Evolutionary conservation across 805 yeast genomes (phyloP).

Genomic region (Candida sithepensis): DNA sequence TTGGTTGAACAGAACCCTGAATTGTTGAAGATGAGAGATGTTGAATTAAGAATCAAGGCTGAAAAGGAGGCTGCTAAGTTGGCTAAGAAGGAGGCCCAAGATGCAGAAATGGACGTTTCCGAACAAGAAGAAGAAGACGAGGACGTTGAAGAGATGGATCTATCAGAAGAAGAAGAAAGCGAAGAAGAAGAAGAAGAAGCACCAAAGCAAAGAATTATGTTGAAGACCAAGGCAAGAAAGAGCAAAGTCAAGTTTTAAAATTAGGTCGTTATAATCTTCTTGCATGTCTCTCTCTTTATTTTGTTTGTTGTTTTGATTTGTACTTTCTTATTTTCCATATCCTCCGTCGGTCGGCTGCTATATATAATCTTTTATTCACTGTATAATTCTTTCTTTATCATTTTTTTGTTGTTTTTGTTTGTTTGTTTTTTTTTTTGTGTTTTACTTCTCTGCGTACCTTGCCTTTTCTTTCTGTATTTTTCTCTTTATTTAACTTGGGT

Average conservation of each 20-base stretch:
- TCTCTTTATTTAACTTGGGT: neutral
- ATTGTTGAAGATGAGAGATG: constrained; percentile 87
- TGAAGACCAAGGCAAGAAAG: constrained; percentile 59
- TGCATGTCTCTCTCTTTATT: neutral
- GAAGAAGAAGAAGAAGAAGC: constrained; percentile 39
- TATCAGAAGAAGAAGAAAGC: constrained; percentile 31
- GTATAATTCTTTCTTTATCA: neutral
- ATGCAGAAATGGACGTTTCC: constrained; percentile 39
- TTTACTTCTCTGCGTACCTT: neutral
- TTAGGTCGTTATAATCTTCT: neutral
- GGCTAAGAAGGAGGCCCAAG: constrained; percentile 43
- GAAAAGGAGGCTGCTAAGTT: constrained; percentile 62
- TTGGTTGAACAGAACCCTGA: constrained; percentile 88
- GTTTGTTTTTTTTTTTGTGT: neutral
- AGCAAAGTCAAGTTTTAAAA: constrained; percentile 41
- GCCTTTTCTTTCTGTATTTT: neutral
- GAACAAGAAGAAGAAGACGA: constrained; percentile 43
- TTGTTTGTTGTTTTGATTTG: neutral
- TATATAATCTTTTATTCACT: neutral
- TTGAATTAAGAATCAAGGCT: constrained; percentile 73
- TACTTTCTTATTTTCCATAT: neutral
- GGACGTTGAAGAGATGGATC: constrained; percentile 43
- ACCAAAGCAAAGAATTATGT: constrained; percentile 47
- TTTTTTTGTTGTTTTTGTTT: too few species aligned
- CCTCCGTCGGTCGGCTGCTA: neutral